phyloP scores from a whole-genome alignment of 2,329 filamentous ascomycete species.

The Teratosphaeria destructans region DNA sequence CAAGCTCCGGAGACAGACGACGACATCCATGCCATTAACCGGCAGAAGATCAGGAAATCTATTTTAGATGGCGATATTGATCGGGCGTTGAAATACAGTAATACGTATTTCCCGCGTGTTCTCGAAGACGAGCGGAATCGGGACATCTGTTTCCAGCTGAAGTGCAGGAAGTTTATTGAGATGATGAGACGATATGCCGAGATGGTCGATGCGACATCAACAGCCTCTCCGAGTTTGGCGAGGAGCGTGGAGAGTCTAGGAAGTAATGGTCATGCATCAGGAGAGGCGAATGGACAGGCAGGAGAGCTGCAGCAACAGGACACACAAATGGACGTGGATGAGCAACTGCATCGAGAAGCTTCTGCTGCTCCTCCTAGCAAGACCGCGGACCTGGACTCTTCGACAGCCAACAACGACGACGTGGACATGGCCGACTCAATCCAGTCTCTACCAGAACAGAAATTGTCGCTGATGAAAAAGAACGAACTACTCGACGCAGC shows the following conservation, averaged over 20 bases:
- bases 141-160: conserved; percentile 76
- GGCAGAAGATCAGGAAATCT: conserved; percentile 72
- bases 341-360: conserved; percentile 33
- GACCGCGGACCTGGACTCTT: conserved; percentile 1
- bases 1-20: conserved; percentile 36
- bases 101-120: conserved; percentile 68
- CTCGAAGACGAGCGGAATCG: conserved; percentile 58
- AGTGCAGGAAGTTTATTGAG: conserved; percentile 88
- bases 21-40: conserved; percentile 74
- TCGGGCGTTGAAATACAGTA: conserved; percentile 71
- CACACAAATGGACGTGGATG: conserved; percentile 48
- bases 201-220: conserved; percentile 39
- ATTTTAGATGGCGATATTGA: conserved; percentile 91
- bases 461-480: conserved; percentile 22
- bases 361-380: conserved; percentile 5
- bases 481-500: conserved; percentile 55
- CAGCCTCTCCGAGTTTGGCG: conserved; percentile 18
- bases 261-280: conserved; percentile 17
- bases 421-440: conserved; percentile 22
- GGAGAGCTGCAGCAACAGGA: conserved; percentile 28
- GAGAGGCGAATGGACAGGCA: conserved; percentile 2
- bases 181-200: conserved; percentile 74
- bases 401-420: conserved; percentile 18
- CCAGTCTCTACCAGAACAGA: conserved; percentile 16
- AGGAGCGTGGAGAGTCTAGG: conserved; percentile 19